Evolutionary conservation across 306 rosid species (phyloP), one percentile per base, ranked within the genome.

Genomic region (Sechiopsis laciniata): DNA sequence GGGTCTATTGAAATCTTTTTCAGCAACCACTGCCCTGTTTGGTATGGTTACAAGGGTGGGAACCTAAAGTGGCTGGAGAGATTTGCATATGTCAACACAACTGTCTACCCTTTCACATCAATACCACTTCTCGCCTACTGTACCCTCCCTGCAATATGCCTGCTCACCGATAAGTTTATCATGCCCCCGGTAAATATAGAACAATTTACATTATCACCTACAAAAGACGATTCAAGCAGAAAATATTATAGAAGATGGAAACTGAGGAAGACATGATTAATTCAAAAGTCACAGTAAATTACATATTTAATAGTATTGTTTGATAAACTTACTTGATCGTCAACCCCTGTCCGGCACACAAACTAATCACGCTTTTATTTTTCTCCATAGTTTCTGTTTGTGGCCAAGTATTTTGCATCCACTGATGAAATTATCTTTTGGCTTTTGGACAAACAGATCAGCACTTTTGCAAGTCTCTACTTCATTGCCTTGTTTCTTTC

Each of bases 41-140:
- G 89, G 90, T 93, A 93, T 86, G 98, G 98, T 78, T 79, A 87
- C 78, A 93, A 93, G 83, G 96, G 83, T 63, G 96, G 92, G 69
- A 93, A 86, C 59, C 91, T 93, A 76, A 90, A 88, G 83, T 93
- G 98, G 98, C 98, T 93, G 0, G 97, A 93, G 96, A 74, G 98
- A 59, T 87, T 90, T 22, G 81, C 98, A 77, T 93, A 93, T 71
- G 90, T 83, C 66, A 93, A 93, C 87, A 93, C 98, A 71, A 93
- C 98, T 6, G 84, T 93, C 81, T 93, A 93, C 71, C 98, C 98
- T 56, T 93, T 90, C 92, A 93, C 97, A 73, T 90, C 97, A 68
- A 72, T 93, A 55, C 94, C 98, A 79, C 96, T 93, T 40, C 88
- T 94, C 45, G 94, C 96, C 80, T 90, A 94, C 74, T 89, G 96